These are phyloP conservation scores for Marasmius sp. DNA, from an alignment of 1,284 basidiomycete species.

Conservation along the genomic window DNA sequence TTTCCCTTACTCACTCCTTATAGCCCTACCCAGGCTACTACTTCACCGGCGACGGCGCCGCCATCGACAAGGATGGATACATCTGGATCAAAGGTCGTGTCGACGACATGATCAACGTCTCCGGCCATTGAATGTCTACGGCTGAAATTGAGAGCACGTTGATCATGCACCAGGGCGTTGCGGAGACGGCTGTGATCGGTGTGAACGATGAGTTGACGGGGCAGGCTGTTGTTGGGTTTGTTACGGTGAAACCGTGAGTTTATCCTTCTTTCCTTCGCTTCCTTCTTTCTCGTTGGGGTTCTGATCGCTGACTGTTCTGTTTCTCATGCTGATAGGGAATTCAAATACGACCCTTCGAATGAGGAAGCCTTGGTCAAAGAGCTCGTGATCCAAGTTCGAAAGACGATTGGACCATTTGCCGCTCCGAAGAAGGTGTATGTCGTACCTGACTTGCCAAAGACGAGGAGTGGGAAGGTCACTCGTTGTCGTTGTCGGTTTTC, in stretches of 20 bases:
- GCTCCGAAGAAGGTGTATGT: constrained; percentile 91
- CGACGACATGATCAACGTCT: no score
- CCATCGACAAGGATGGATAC: no score
- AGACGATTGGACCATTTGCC: constrained; percentile 95
- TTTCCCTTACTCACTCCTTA: neutral
- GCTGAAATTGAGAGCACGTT: no score
- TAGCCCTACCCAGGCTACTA: constrained; percentile 85
- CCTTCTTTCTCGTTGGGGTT: no score
- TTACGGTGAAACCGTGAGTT: constrained; percentile 74
- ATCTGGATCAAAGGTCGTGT: no score
- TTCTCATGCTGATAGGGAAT: constrained; percentile 62
- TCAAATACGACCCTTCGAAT: constrained; percentile 68
- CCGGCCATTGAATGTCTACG: constrained; percentile 91
- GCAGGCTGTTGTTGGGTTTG: constrained; percentile 86
- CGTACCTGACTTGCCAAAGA: constrained; percentile 91
- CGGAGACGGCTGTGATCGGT: constrained; percentile 94
- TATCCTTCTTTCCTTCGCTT: neutral
- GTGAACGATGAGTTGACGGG: constrained; percentile 87
- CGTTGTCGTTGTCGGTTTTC: neutral
- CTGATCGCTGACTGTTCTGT: neutral
- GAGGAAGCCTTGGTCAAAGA: constrained; percentile 83
- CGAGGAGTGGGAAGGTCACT: constrained; percentile 89
- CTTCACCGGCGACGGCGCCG: constrained; percentile 98
- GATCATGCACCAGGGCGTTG: no score
- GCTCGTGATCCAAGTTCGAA: constrained; percentile 91